Evolutionary conservation across 202 grass and related monocot species (phyloP).

Genomic region (Carex arenaria): DNA sequence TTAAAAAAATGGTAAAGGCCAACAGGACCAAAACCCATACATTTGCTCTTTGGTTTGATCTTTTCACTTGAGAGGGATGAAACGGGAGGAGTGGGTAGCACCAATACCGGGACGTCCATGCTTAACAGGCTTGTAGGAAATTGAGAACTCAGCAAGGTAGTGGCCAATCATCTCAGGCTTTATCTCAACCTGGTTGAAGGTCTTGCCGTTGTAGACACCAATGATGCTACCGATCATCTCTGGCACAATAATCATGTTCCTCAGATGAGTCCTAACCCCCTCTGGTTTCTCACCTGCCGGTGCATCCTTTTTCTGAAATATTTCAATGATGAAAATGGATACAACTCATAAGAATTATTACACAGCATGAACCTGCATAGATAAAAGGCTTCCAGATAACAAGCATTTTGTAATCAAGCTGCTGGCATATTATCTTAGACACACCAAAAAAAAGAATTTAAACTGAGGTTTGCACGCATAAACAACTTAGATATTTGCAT

Average conservation of each 20-base stretch:
- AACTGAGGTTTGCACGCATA: neutral
- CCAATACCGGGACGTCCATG: conserved; percentile 94
- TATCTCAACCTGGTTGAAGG: conserved; percentile 93
- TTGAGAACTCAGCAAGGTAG: conserved; percentile 94
- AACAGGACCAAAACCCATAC: conserved; percentile 2
- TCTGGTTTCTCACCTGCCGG: conserved; percentile 90
- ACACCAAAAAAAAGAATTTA: neutral
- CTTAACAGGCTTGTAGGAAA: conserved; percentile 98
- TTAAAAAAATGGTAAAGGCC: neutral
- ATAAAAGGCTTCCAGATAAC: neutral
- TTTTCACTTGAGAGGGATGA: conserved; percentile 92
- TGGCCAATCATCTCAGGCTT: conserved; percentile 99
- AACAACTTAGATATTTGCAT: neutral
- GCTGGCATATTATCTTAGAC: neutral
- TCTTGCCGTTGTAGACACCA: conserved; percentile 86
- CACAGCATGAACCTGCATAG: neutral
- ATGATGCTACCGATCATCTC: conserved; percentile 95
- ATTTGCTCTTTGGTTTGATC: neutral
- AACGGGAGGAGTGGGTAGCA: conserved; percentile 91
- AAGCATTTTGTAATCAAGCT: neutral
- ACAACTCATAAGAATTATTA: neutral
- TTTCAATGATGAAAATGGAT: neutral
- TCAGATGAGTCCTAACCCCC: conserved; percentile 77
- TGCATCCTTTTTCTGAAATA: conserved; percentile 73
- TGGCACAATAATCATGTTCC: conserved; percentile 98